phyloP scores from a whole-genome alignment of 2,329 filamentous ascomycete species.

The Helotiales sp. region DNA sequence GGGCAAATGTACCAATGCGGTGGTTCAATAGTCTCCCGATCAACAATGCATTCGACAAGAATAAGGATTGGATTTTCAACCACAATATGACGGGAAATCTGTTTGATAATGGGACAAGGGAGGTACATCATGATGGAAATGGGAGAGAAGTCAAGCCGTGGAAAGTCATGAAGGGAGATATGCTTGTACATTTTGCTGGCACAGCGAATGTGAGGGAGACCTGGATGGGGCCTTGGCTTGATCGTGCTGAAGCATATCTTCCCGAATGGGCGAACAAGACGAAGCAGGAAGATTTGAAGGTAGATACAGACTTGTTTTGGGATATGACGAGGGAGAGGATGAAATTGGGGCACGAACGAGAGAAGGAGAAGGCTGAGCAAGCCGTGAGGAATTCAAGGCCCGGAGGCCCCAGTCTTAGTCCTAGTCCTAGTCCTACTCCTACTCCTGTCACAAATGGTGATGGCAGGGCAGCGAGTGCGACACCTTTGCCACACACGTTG shows the following conservation, averaged over 20 bases:
- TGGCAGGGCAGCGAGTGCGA: too few relatives aligned
- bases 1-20: neutral
- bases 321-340: neutral
- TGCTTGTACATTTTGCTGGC: neutral
- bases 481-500: too few relatives aligned
- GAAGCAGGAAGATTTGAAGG: neutral
- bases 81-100: neutral
- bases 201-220: neutral
- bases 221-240: neutral
- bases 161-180: neutral
- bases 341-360: neutral
- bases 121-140: neutral
- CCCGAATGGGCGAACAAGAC: neutral
- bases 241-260: neutral
- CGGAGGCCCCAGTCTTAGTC: too few relatives aligned
- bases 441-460: too few relatives aligned
- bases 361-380: neutral
- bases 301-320: neutral
- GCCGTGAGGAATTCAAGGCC: neutral
- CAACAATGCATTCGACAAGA: neutral
- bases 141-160: neutral
- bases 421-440: too few relatives aligned
- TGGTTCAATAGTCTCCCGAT: neutral
- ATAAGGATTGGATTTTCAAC: neutral
- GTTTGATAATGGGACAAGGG: neutral